Base-by-base conservation (phyloP, 140 eudicot genomes). In the Bidens hawaiensis region DNA sequence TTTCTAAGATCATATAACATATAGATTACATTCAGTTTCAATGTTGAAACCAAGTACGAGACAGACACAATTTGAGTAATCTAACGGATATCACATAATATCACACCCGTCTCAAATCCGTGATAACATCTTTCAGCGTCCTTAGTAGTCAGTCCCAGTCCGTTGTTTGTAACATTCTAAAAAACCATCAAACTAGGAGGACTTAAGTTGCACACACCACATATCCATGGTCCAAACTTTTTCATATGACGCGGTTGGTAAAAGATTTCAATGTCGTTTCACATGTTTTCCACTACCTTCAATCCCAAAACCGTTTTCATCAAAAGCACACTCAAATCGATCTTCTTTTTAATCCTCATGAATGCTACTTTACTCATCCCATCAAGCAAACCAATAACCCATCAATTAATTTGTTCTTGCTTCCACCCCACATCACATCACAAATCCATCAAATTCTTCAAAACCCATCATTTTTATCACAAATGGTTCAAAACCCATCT, bases 331-430 rank as follows among this genome's bases (percentile, higher is more conserved):
- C 31, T 18, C 64, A 48, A 66, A 41, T 57, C 72, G 61, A 31
- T 45, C 18, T 10, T 21, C 45, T 49, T 36, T 74, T 47, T 42
- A 18, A 36, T 25, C 17, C 63, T 33, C 68, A 68, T 67, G 67
- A 66, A 62, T 78, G 71, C 60, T 78, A 64, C 86, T 66, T 83
- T 74, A 75, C 84, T 80, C 78, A 66, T n/a, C 65, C 38, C 18
- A 70, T 71, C 78, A 64, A 79, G 63, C 78, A 67, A 62, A 69
- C 43, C 59, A 62, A 67, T 73, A 55, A 64, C 68, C 57, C 57
- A 45, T 24, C 42, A 61, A 67, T 62, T 53, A 31, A 60, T 63
- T 48, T 55, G 24, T 18, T 74, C 45, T 73, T 62, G 52, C 79
- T 73, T 78, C 69, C 16, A 38, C 30, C 24, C 31, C 65, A 68